Conservation (phyloP, 345 rosid species). For the Eucalyptus pauciflora region DNA sequence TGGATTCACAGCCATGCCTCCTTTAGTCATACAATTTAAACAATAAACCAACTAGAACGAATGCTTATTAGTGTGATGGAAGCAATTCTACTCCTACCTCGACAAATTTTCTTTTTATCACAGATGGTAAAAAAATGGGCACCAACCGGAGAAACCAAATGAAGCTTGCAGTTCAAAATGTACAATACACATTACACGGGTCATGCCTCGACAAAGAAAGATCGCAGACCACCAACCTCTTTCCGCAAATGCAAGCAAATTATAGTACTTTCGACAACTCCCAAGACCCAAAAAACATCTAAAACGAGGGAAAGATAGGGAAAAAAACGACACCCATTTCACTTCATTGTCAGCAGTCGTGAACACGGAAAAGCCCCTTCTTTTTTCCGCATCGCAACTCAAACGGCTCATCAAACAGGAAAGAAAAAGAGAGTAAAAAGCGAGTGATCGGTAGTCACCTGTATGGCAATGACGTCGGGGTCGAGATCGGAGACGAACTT, state of each 20-base stretch:
- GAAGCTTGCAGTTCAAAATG: background rate
- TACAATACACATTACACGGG: background rate
- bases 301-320: background rate
- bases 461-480: conserved; percentile 83
- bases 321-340: background rate
- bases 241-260: background rate
- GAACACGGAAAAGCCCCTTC: background rate
- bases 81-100: background rate
- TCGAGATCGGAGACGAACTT: conserved; percentile 49
- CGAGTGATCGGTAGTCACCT: conserved; percentile 20
- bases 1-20: background rate
- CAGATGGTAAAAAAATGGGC: background rate
- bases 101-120: background rate
- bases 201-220: background rate
- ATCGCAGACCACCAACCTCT: background rate
- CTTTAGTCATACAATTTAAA: background rate
- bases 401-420: background rate
- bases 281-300: background rate
- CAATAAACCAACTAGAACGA: background rate
- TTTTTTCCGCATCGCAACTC: background rate
- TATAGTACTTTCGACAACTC: background rate
- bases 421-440: background rate
- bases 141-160: background rate
- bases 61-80: background rate
- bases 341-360: background rate